phyloP scores from a whole-genome alignment of 371 early-diverging fungal genomes.

The Batkoa obscura region DNA sequence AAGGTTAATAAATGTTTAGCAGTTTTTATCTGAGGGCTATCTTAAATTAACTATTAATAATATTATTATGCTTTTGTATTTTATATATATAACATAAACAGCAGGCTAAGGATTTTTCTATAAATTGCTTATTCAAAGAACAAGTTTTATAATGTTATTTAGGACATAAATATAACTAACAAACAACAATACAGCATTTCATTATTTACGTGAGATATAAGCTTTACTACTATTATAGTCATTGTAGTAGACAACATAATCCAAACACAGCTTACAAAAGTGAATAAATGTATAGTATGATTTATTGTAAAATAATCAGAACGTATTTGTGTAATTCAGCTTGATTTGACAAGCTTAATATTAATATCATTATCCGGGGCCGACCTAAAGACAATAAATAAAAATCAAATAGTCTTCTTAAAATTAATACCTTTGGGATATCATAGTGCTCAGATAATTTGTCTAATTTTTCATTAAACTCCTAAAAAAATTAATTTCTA shows the following conservation, averaged over 20 bases:
- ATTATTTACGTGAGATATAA: no score
- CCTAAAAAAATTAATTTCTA: not conserved
- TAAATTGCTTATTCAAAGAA: not conserved
- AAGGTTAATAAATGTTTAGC: not conserved
- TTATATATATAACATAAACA: no score
- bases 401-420: not conserved
- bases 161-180: not conserved
- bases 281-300: no score
- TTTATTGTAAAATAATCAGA: no score
- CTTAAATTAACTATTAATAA: no score
- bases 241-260: no score
- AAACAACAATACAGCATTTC: not conserved
- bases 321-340: no score
- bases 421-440: not conserved
- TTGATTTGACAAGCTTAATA: no score
- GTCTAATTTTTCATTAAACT: not conserved
- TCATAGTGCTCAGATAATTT: constrained; percentile 1
- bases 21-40: no score
- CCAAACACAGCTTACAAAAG: no score
- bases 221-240: no score
- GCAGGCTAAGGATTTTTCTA: not conserved
- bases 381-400: not conserved
- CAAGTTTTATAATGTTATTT: not conserved
- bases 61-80: no score
- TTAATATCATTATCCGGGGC: not conserved